Conservation (phyloP, 139 green algal genomes). For the Marvania coccoides region DNA sequence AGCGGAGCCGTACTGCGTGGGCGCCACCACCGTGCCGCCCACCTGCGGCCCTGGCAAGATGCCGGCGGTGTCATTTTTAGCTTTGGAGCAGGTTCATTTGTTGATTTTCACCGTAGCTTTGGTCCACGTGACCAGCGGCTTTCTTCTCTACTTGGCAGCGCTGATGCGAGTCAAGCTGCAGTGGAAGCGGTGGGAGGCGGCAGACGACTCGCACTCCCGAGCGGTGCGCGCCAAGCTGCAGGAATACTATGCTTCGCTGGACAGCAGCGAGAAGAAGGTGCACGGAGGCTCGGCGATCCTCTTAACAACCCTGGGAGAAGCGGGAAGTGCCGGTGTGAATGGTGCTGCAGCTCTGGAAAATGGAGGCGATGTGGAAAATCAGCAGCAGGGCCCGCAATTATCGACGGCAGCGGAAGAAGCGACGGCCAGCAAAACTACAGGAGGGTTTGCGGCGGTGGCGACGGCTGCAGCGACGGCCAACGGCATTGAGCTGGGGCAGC, state of each 20-base stretch:
- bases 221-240: background rate
- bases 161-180: background rate
- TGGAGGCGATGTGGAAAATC: too few relatives aligned
- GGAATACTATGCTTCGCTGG: background rate
- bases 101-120: background rate
- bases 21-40: background rate
- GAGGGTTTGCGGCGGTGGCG: too few relatives aligned
- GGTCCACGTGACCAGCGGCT: background rate
- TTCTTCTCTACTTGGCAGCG: background rate
- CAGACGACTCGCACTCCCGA: background rate
- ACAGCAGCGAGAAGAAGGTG: too few relatives aligned
- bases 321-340: too few relatives aligned
- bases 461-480: too few relatives aligned
- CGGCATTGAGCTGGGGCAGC: too few relatives aligned
- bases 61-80: background rate
- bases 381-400: too few relatives aligned
- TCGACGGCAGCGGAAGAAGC: too few relatives aligned
- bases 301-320: too few relatives aligned
- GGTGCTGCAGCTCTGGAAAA: too few relatives aligned
- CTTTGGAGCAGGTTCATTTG: slow-evolving; percentile 4
- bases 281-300: background rate
- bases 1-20: background rate
- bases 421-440: too few relatives aligned
- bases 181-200: background rate
- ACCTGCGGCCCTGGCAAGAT: background rate